Conservation (phyloP, 768 basidiomycete species). For the Trametes meyenii region DNA sequence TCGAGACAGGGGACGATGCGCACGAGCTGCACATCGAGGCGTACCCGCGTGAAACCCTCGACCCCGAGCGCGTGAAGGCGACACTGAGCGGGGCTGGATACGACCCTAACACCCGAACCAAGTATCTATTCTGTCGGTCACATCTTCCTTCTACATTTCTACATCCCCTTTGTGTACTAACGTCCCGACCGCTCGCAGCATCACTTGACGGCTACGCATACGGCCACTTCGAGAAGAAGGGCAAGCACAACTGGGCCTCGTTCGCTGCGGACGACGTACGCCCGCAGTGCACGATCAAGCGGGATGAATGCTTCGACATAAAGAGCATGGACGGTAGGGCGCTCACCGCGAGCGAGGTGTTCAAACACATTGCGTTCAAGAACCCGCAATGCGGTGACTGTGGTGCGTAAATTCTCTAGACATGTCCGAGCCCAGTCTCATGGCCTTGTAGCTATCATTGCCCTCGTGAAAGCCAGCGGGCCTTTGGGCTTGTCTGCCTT, state of each 20-base stretch:
- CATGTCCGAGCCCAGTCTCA: background rate
- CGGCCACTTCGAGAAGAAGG: slow-evolving; percentile 15
- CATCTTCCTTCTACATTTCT: background rate
- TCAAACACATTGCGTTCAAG: slow-evolving; percentile 40
- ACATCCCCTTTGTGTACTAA: background rate
- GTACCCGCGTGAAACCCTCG: slow-evolving; percentile 25
- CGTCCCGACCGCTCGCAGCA: slow-evolving; percentile 18
- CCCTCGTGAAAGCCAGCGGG: slow-evolving; percentile 37
- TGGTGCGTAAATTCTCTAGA: slow-evolving; percentile 16
- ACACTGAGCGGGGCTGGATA: slow-evolving; percentile 25
- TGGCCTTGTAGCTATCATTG: slow-evolving; percentile 31
- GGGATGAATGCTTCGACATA: slow-evolving; percentile 31
- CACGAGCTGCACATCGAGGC: slow-evolving; percentile 20
- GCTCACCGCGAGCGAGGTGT: slow-evolving; percentile 31
- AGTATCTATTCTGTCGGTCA: slow-evolving; percentile 29
- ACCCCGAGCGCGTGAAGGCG: slow-evolving; percentile 21
- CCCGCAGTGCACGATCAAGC: slow-evolving; percentile 24
- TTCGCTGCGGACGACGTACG: slow-evolving; percentile 12
- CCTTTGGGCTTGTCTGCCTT: slow-evolving; percentile 39
- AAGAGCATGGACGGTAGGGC: slow-evolving; percentile 18
- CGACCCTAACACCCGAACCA: slow-evolving; percentile 16
- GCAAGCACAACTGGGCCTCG: slow-evolving; percentile 20
- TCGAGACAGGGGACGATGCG: slow-evolving; percentile 12
- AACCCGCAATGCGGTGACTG: slow-evolving; percentile 41
- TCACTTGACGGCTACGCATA: slow-evolving; percentile 41